Conservation (phyloP, 2,329 filamentous ascomycete species). For the Herpotrichia juniperi region DNA sequence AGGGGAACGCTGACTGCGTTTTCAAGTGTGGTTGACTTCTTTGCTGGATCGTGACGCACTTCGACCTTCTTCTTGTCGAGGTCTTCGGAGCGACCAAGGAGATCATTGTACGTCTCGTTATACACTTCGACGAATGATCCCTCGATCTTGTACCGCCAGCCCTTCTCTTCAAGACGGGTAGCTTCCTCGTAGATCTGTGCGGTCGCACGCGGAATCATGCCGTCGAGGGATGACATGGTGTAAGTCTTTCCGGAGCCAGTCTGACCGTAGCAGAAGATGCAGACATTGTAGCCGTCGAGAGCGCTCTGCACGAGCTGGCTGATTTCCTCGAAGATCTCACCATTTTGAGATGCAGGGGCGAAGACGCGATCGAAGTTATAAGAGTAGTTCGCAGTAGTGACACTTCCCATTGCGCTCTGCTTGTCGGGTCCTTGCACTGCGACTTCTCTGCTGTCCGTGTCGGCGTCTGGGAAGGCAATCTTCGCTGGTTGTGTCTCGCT, state of each 20-base stretch:
- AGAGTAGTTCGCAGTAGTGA: slow-evolving; percentile 78
- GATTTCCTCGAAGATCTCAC: slow-evolving; percentile 92
- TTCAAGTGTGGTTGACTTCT: slow-evolving; percentile 80
- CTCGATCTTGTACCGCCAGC: slow-evolving; percentile 93
- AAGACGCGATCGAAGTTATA: slow-evolving; percentile 97
- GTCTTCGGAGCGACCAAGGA: slow-evolving; percentile 74
- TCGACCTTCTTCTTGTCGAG: slow-evolving; percentile 84
- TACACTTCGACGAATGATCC: slow-evolving; percentile 97
- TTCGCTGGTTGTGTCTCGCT: slow-evolving; percentile 68
- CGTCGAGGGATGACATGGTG: slow-evolving; percentile 94
- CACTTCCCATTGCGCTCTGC: slow-evolving; percentile 76
- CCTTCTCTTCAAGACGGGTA: slow-evolving; percentile 81
- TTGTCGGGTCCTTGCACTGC: slow-evolving; percentile 83
- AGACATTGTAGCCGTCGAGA: slow-evolving; percentile 96
- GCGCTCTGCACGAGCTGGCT: slow-evolving; percentile 96
- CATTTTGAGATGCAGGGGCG: slow-evolving; percentile 75
- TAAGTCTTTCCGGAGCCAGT: slow-evolving; percentile 96
- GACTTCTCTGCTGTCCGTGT: slow-evolving; percentile 87
- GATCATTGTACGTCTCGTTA: slow-evolving; percentile 94
- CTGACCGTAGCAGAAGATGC: slow-evolving; percentile 98
- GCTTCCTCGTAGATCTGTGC: slow-evolving; percentile 93
- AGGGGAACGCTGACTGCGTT: slow-evolving; percentile 79
- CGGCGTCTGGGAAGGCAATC: slow-evolving; percentile 78
- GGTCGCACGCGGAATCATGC: slow-evolving; percentile 94
- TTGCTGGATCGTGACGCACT: slow-evolving; percentile 82